phyloP scores from a whole-genome alignment of 2,329 filamentous ascomycete species.

The Xylaria sp. region DNA sequence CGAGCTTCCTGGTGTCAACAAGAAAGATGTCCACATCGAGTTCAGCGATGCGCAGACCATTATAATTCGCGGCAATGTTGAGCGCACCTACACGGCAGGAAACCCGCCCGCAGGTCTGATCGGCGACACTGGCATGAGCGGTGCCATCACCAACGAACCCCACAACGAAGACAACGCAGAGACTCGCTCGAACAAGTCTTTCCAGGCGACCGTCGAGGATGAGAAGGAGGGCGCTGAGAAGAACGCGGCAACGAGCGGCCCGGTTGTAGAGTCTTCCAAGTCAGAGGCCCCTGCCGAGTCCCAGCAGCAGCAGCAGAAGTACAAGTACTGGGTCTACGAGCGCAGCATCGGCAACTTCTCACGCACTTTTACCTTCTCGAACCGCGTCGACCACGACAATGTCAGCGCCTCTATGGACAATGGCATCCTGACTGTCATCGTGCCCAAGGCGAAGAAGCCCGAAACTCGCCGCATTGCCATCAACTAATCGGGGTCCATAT shows the following conservation, averaged over 20 bases:
- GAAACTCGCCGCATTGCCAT: conserved; percentile 66
- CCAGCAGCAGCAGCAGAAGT: conserved; percentile 48
- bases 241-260: conserved; percentile 42
- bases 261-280: conserved; percentile 51
- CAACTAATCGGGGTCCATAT: conserved; percentile 51
- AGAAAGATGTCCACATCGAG: conserved; percentile 79
- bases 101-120: conserved; percentile 61
- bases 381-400: conserved; percentile 68
- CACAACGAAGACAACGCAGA: conserved; percentile 36
- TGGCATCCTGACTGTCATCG: conserved; percentile 70
- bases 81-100: conserved; percentile 69
- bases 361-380: conserved; percentile 74
- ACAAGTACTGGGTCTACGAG: conserved; percentile 78
- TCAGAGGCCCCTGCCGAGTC: conserved; percentile 35
- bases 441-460: conserved; percentile 73
- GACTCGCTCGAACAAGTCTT: conserved; percentile 52
- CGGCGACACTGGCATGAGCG: conserved; percentile 52
- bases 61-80: conserved; percentile 74
- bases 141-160: conserved; percentile 54
- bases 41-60: conserved; percentile 81
- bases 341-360: conserved; percentile 74
- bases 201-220: conserved; percentile 74
- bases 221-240: conserved; percentile 53
- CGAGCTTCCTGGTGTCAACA: conserved; percentile 79
- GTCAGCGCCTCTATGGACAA: conserved; percentile 72